These are phyloP conservation scores for Brasenia schreberi DNA, from an alignment of 164 flowering plant species.

Conservation along the genomic window DNA sequence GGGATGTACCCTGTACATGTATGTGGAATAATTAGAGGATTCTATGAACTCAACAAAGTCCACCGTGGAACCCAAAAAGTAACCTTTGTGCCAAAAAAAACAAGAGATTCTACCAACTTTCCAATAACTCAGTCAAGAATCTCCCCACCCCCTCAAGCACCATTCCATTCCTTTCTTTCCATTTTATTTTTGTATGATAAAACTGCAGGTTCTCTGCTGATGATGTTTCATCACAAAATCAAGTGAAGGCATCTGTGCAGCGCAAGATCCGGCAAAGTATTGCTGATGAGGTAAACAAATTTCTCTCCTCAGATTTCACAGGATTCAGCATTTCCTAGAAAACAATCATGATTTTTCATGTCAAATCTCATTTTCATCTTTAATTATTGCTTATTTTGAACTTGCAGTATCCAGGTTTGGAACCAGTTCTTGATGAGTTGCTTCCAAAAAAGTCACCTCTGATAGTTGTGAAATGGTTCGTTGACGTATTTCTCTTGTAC, in stretches of 20 bases:
- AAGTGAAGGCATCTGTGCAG: conserved; percentile 99
- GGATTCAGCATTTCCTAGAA: background rate
- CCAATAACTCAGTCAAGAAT: too few relatives aligned
- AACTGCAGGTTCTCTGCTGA: conserved; percentile 64
- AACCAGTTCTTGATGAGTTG: conserved; percentile 85
- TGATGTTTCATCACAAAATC: conserved; percentile 94
- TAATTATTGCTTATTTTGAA: conserved; percentile 4
- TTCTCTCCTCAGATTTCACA: background rate
- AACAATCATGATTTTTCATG: background rate
- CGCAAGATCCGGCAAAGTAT: conserved; percentile 90
- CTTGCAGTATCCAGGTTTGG: conserved; percentile 89
- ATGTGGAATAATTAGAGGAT: too few relatives aligned
- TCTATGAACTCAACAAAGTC: too few relatives aligned
- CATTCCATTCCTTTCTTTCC: too few relatives aligned
- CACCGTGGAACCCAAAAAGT: too few relatives aligned
- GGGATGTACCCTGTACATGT: too few relatives aligned
- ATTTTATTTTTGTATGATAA: background rate
- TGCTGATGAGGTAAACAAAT: conserved; percentile 74
- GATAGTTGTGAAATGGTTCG: conserved; percentile 83
- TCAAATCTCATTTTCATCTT: background rate
- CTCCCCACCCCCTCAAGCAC: too few relatives aligned
- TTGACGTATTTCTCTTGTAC: background rate
- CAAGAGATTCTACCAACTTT: too few relatives aligned
- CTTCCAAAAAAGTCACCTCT: conserved; percentile 95
- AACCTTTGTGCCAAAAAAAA: too few relatives aligned